Evolutionary conservation across 768 basidiomycete genomes (phyloP).

Genomic region (Mrakia gelida): DNA sequence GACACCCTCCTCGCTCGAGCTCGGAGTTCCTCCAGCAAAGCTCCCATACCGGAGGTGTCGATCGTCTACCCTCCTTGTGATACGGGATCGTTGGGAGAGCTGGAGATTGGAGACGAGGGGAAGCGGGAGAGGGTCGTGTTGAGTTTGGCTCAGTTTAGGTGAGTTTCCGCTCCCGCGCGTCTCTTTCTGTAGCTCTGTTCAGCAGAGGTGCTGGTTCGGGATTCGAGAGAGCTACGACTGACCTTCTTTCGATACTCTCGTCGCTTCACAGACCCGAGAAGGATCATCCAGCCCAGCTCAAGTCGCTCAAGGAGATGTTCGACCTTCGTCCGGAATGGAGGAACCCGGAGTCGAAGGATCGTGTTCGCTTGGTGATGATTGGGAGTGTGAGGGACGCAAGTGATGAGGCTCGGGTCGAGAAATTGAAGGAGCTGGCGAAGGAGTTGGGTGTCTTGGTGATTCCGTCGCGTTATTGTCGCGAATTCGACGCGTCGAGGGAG

Average conservation of each 20-base stretch:
- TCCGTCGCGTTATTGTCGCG: neutral
- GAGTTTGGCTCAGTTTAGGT: conserved; percentile 92
- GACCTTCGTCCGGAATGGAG: conserved; percentile 55
- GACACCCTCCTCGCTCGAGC: conserved; percentile 56
- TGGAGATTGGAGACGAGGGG: conserved; percentile 34
- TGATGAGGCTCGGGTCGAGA: conserved; percentile 66
- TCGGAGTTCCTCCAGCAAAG: neutral
- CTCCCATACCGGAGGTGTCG: neutral
- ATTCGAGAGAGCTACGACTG: neutral
- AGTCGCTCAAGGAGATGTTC: conserved; percentile 61
- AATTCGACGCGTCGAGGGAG: neutral
- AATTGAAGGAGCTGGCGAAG: conserved; percentile 56
- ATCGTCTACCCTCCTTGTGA: conserved; percentile 93
- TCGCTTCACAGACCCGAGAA: conserved; percentile 74
- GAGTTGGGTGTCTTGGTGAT: conserved; percentile 64
- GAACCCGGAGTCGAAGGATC: conserved; percentile 25
- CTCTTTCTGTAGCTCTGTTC: neutral
- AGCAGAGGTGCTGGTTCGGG: too few relatives aligned
- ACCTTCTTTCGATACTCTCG: conserved; percentile 15
- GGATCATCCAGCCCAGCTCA: conserved; percentile 76
- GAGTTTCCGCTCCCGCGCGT: conserved; percentile 34
- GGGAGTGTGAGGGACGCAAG: conserved; percentile 77
- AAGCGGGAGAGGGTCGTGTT: conserved; percentile 62
- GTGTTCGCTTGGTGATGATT: conserved; percentile 65
- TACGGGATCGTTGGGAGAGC: conserved; percentile 49